phyloP scores from a whole-genome alignment of 148 eudicot species.

The Silene uniflora region DNA sequence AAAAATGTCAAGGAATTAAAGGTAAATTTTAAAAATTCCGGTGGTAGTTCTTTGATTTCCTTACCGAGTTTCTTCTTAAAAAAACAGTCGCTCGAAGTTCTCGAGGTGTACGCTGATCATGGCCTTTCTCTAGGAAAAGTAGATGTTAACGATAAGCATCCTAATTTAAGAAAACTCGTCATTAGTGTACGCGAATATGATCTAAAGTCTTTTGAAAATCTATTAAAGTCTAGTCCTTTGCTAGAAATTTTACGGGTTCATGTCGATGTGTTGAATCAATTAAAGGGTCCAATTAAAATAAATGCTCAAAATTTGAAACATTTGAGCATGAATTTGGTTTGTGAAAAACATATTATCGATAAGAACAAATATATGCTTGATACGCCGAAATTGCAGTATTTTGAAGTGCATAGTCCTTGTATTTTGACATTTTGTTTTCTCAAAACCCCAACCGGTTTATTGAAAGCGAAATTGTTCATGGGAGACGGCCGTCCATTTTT shows the following conservation, averaged over 20 bases:
- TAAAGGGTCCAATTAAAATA: neutral
- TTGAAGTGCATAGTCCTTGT: neutral
- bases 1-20: no score
- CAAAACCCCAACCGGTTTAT: neutral
- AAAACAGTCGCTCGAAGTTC: neutral
- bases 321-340: neutral
- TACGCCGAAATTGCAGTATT: neutral
- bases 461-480: neutral
- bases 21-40: neutral
- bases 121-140: neutral
- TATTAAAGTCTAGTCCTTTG: neutral
- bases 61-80: neutral
- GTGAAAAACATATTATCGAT: neutral
- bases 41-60: neutral
- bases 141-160: neutral
- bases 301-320: neutral
- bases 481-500: neutral
- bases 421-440: neutral
- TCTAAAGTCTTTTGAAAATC: neutral
- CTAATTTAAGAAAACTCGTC: neutral
- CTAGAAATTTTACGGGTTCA: neutral
- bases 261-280: neutral
- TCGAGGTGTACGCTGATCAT: neutral
- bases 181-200: neutral
- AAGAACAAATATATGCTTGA: neutral